These are phyloP conservation scores for Pleurozium schreberi DNA, from an alignment of 225 moss, liverwort and hornwort species.

Conservation along the genomic window DNA sequence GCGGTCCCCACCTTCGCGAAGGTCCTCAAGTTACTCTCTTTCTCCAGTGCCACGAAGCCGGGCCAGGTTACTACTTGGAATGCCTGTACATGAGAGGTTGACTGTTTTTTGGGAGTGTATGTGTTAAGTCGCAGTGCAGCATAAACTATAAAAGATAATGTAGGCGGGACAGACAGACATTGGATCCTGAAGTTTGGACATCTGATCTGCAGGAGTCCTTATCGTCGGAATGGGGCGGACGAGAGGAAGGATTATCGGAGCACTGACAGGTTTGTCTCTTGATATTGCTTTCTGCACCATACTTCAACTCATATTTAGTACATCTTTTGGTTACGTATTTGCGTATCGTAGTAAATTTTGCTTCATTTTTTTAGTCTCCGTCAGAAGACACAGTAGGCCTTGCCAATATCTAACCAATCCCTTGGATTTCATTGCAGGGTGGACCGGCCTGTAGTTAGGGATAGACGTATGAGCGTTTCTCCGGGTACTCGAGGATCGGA, in stretches of 20 bases:
- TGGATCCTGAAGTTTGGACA: conserved; percentile 4
- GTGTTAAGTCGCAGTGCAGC: not conserved
- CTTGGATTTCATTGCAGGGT: conserved; percentile 9
- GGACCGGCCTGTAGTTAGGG: conserved; percentile 48
- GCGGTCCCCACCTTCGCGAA: conserved; percentile 57
- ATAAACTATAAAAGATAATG: not conserved
- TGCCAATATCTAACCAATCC: not conserved
- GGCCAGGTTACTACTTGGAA: conserved; percentile 36
- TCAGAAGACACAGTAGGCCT: not conserved
- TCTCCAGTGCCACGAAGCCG: conserved; percentile 45
- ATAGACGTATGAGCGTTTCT: conserved; percentile 23
- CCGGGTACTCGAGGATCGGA: conserved; percentile 29
- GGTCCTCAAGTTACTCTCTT: conserved; percentile 68
- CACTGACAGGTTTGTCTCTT: conserved; percentile 42
- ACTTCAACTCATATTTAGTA: not conserved
- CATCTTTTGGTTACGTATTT: not conserved
- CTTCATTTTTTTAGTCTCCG: not conserved
- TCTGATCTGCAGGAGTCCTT: conserved; percentile 66
- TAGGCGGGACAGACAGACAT: not conserved
- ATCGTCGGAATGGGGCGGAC: conserved; percentile 61
- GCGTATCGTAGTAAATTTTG: not conserved
- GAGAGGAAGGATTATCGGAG: conserved; percentile 39
- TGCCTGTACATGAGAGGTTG: conserved; percentile 9
- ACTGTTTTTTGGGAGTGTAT: not conserved
- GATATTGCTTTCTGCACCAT: not conserved